Base-by-base conservation (phyloP, 805 yeast species). In the Candida tammaniensis region DNA sequence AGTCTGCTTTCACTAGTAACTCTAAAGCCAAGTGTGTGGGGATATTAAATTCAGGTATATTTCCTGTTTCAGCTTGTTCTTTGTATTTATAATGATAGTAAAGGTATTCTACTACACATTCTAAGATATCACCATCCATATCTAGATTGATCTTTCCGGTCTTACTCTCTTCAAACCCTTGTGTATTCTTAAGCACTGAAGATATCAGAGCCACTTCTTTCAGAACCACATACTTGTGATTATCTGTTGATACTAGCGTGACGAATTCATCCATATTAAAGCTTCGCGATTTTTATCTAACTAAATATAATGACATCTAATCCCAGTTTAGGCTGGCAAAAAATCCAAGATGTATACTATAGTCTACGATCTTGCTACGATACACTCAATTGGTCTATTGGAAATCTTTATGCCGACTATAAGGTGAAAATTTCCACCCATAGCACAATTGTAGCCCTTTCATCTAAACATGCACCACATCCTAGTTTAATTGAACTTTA, bases 21-120 rank as follows among this genome's bases (percentile, higher is more conserved):
- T 93, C 98, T 42, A 91, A 64, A 0, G 98, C 96, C 77, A 91
- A 74, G 46, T 87, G 97, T 0, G 97, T 89, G 1, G 98, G 96
- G 2, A 93, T 78, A 23, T 84, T 83, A 58, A 93, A 93, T 36
- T 85, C 93, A 0, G 96, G 95, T 5, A 84, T 76, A 31, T 76
- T 80, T 4, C 74, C 77, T 5, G 53, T 45, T 21, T 66, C 72
- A 0, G 69, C 73, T 31, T 55, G 60, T 31, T 75, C 78, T 42
- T 70, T 76, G 53, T 85, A 86, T 47, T 84, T 81, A 39, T 71
- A 55, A 48, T 84, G 78, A 52, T 85, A 89, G 53, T 84, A 80
- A 21, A 91, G 60, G 48, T 93, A 91, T 48, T 91, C 97, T 26
- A 86, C 82, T 8, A 91, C 80, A 48, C 86, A 85, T 43, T 79